These are phyloP conservation scores for Candida arabinofermentans DNA, from an alignment of 805 yeast genomes.

Conservation along the genomic window DNA sequence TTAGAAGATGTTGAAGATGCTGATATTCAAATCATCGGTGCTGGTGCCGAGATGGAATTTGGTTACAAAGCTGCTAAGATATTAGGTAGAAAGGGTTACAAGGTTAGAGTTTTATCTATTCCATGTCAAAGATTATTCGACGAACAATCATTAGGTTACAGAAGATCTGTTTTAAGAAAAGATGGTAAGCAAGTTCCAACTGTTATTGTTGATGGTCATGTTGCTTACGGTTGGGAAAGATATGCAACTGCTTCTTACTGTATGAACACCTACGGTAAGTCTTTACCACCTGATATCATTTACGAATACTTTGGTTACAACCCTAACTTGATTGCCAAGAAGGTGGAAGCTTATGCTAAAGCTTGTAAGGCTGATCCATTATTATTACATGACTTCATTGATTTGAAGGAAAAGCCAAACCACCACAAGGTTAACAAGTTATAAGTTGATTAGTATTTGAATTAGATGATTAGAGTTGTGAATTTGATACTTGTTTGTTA, in stretches of 20 bases:
- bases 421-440: constrained; percentile 19
- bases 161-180: constrained; percentile 76
- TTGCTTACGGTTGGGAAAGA: constrained; percentile 89
- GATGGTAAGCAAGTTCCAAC: constrained; percentile 77
- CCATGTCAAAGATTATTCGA: constrained; percentile 93
- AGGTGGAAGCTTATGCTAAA: constrained; percentile 28
- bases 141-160: constrained; percentile 75
- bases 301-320: constrained; percentile 88
- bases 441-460: constrained; percentile 6
- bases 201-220: constrained; percentile 87
- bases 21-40: constrained; percentile 67
- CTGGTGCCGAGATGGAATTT: constrained; percentile 92
- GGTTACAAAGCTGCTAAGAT: constrained; percentile 79
- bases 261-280: constrained; percentile 92
- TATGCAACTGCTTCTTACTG: constrained; percentile 97
- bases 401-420: constrained; percentile 28
- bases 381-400: constrained; percentile 30
- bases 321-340: constrained; percentile 76
- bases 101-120: constrained; percentile 80
- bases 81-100: constrained; percentile 59
- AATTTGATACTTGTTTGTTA: not conserved
- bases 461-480: not conserved
- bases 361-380: constrained; percentile 22
- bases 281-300: constrained; percentile 82
- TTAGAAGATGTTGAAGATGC: constrained; percentile 56